Base-by-base conservation (phyloP, 2,329 filamentous ascomycete genomes). In the Aspergillus sp. region DNA sequence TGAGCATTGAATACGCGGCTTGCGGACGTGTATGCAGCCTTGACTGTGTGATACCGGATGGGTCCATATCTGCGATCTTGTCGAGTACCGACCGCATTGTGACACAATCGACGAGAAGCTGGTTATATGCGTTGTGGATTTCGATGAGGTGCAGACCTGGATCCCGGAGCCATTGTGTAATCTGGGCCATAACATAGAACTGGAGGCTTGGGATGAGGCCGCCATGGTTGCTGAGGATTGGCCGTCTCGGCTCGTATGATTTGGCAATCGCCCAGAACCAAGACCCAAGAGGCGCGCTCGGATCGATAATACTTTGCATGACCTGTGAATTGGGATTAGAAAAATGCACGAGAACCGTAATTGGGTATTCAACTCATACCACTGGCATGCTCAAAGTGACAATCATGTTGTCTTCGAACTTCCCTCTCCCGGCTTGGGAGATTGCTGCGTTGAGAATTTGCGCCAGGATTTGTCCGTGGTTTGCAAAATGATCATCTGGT, bases 261-360 rank as follows among this genome's bases (percentile, higher is more conserved):
- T 58, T 49, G 55, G 39, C 35, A 3, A 61, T 45, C 1, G 23
- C 55, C 56, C 62, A 66, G 39, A 66, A 66, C n/a, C 44, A 55
- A 12, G 60, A 50, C 9, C 55, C 47, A 41, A 69, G 60, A 31
- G 56, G 51, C n/a, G 68, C 58, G 3, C 48, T 58, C 2, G 65
- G 65, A 25, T 68, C 62, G 19, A 62, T 48, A 21, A 66, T 62
- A 19, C 62, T 63, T 49, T 66, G 62, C 12, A 69, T 43, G 31
- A 69, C 62, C 66, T 69, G 35, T 37, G 23, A 12, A 35, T n/a
- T 31, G 9, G n/a, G 21, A 31, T 49, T 8, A 61, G 15, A 37
- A 8, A 17, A 19, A 8, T 6, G 39, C 8, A 15, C 9, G 21
- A 7, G 8, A 21, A 5, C 2, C 6, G 39, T 8, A 37, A 11